These are phyloP conservation scores for Sideroxylon spinosum DNA, from an alignment of 179 eudicot genomes.

Conservation along the genomic window DNA sequence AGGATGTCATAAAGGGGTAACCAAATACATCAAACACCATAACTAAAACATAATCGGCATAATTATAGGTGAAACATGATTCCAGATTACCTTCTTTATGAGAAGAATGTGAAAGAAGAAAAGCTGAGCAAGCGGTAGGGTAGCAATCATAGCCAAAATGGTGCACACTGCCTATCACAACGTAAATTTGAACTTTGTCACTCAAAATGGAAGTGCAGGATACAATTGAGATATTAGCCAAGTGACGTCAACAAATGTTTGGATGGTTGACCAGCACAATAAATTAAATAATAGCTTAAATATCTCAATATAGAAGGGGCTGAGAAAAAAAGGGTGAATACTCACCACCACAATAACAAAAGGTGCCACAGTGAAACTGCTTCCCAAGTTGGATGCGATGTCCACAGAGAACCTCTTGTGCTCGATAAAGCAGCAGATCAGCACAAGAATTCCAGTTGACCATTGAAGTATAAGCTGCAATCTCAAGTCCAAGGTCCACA, in stretches of 20 bases:
- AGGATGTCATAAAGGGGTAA: not conserved
- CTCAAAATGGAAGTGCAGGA: no score
- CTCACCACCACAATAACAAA: constrained; percentile 90
- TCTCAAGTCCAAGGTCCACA: constrained; percentile 39
- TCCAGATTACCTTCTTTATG: constrained; percentile 67
- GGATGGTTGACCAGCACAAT: no score
- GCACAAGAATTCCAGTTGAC: constrained; percentile 88
- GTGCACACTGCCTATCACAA: constrained; percentile 77
- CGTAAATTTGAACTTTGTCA: not conserved
- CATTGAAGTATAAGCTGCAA: constrained; percentile 98
- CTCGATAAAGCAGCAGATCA: constrained; percentile 78
- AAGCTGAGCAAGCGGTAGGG: constrained; percentile 87
- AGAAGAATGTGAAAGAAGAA: constrained; percentile 98
- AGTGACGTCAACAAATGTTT: no score
- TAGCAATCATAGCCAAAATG: constrained; percentile 91
- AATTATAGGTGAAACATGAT: not conserved
- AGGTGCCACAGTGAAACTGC: constrained; percentile 91
- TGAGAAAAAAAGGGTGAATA: constrained; percentile 5
- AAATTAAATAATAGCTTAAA: no score
- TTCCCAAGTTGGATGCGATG: constrained; percentile 76
- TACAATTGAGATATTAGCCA: no score
- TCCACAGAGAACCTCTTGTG: constrained; percentile 65
- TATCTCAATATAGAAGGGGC: not conserved
- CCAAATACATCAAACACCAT: not conserved
- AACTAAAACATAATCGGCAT: not conserved